Base-by-base conservation (phyloP, 257 asterid species). In the Parsonsia alboflavescens region DNA sequence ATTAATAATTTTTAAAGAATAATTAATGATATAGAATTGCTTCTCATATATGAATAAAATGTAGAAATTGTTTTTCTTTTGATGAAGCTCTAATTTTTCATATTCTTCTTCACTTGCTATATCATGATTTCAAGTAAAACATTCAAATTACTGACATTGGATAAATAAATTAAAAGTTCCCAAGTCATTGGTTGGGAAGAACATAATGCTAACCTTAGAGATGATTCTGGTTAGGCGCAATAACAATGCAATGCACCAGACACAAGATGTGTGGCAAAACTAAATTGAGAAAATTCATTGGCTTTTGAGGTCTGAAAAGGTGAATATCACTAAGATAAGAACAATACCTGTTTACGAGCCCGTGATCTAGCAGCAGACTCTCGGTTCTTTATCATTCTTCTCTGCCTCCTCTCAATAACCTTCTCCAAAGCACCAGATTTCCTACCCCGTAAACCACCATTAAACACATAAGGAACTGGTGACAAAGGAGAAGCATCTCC, bases 291-390 rank as follows among this genome's bases (percentile, higher is more conserved):
- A 1, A 11, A 28, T 39, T 15, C 67, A 61, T 61, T 61, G 28
- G 15, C n/a, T 28, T 62, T 30, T 16, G 22, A 33, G 10, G 22
- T 62, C 46, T 62, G 19, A 30, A 8, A 62, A 62, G 45, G 12
- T 62, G 13, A 30, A 61, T 15, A 1, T 30, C n/a, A 61, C 3
- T 24, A 48, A 24, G 4, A 63, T 26, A 1, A 59, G 22, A 53
- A 24, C 44, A 71, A 82, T 81, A 93, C 98, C 98, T 93, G 98
- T 79, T 93, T 93, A 62, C 98, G 93, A 72, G 98, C 97, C 59
- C 98, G 85, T 62, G 98, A 93, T 76, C 98, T 86, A 30, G 98
- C 97, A 82, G 98, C 98, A 2, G 98, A 93, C 82, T 93, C 97
- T 78, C 98, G 72, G 76, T 93, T 93, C 79, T 93, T 93, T 7